Evolutionary conservation across 768 basidiomycete species (phyloP), one percentile per base, ranked within the genome.

Genomic region (Termitomyces sp.): DNA sequence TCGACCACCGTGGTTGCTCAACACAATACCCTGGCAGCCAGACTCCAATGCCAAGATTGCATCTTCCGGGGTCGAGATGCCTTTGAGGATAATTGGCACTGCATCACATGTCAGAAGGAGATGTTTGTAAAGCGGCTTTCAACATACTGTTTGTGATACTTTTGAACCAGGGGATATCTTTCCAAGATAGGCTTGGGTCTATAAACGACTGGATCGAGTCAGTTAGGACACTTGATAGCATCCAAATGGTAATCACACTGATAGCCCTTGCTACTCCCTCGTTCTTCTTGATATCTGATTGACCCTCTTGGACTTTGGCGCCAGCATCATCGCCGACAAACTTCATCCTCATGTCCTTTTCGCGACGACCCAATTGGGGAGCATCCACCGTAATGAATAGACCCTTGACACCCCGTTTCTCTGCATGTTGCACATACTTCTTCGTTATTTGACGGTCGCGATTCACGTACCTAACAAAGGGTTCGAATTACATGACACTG

Each of bases 351-450:
- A 46, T 26, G 45, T 46, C 45, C 18, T 26, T 46, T 46, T 46
- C 45, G 6, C 45, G 45, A 14, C 24, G 45, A 50, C 95, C 96
- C 8, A 98, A 84, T 63, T 96, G 93, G 12, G 96, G 95, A 0
- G 95, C 96, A 73, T 98, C 96, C 33, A 98, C 95, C 0, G 95
- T 97, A 70, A 98, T 96, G 72, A 98, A 97, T 16, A 97, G 75
- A 2, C 80, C 95, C 70, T 94, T 94, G 67, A 98, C 81, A 4
- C 95, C 94, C 32, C 93, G 83, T 63, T 80, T 77, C 72, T 94
- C 92, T 2, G 94, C 96, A 63, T 95, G 92, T 62, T 90, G 83
- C 1, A 97, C 90, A 57, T 92, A 85, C 59, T 85, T 83, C 70
- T 87, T 85, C 10, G 94, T 96, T 60, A 92, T 84, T 40, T 80